These are phyloP conservation scores for Botrytis elliptica DNA, from an alignment of 2,329 filamentous ascomycete species.

Conservation along the genomic window DNA sequence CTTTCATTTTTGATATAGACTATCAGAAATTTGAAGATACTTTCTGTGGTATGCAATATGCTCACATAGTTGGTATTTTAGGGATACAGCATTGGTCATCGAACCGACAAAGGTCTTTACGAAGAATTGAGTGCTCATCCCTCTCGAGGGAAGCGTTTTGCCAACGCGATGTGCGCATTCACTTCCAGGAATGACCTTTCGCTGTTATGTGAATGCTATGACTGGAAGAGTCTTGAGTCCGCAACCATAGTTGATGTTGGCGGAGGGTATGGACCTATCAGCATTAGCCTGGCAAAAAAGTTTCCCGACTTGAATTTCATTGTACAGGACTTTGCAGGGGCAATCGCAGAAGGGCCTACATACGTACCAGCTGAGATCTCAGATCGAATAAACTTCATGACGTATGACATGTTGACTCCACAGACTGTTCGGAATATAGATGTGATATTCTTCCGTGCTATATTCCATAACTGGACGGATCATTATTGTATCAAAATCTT, in stretches of 20 bases:
- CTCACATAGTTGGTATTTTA: not conserved
- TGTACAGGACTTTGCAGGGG: conserved; percentile 54
- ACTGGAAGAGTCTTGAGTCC: conserved; percentile 50
- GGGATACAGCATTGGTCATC: conserved; percentile 16
- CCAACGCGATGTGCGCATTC: conserved; percentile 54
- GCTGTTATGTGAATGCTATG: conserved; percentile 54
- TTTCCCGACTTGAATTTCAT: conserved; percentile 54
- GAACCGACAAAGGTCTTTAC: conserved; percentile 10
- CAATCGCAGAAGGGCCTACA: conserved; percentile 36
- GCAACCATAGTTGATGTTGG: conserved; percentile 60
- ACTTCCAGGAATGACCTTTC: conserved; percentile 53
- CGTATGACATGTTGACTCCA: conserved; percentile 11
- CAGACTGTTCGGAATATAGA: not conserved
- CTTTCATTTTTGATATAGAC: not conserved
- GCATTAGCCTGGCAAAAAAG: conserved; percentile 51
- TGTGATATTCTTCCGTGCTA: conserved; percentile 11
- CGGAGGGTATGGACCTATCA: conserved; percentile 58
- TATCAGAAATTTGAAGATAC: too few relatives aligned
- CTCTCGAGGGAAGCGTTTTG: conserved; percentile 50
- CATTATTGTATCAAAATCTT: conserved; percentile 16
- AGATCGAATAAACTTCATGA: conserved; percentile 12
- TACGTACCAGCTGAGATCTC: conserved; percentile 4
- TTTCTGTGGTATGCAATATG: not conserved
- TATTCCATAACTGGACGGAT: conserved; percentile 19
- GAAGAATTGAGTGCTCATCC: conserved; percentile 7